Evolutionary conservation across 2,329 filamentous ascomycete species (phyloP), one percentile per base, ranked within the genome.

Genomic region (Alternaria triticimaculans): DNA sequence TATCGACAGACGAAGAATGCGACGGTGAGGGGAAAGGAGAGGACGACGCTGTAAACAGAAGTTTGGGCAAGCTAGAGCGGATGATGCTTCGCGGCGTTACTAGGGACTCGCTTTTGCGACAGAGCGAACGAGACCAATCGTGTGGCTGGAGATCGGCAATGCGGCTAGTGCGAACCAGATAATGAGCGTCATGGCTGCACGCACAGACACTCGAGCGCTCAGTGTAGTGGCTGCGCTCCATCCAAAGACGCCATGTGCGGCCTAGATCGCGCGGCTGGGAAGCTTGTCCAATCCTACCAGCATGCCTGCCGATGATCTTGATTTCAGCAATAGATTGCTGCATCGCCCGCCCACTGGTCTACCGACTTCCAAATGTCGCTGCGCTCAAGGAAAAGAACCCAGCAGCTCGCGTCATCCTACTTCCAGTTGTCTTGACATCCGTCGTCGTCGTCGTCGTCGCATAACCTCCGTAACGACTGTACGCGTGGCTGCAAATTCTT

Each of bases 61-160:
- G 58, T 48, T 54, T 43, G 25, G 48, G 28, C 60, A 50, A 21
- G 51, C 64, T 63, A 68, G 54, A 28, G 44, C 37, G 60, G 58
- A 59, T 59, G 59, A 66, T 67, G 61, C 60, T 51, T 62, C 48
- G 37, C 51, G 55, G 67, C 60, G 63, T 67, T 66, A 64, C 66
- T 64, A 66, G 58, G 30, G 33, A 41, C 33, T 44, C 41, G 30
- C 51, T 44, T 49, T 48, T 41, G 44, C 30, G 62, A 56, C 48
- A 57, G 44, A 20, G 20, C 18, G 21, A 50, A 20, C 18, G 21
- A 50, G 44, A 56, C 64, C 25, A 65, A 54, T 60, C 55, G 53
- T 67, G 66, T 67, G 66, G 66, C 65, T 70, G 60, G 60, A 41
- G 66, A 67, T 66, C 60, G 58, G 41, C 51, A 49, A 41, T 60